Evolutionary conservation across 169 alveolate genomes (phyloP).

Genomic region (Fabrea salina): DNA sequence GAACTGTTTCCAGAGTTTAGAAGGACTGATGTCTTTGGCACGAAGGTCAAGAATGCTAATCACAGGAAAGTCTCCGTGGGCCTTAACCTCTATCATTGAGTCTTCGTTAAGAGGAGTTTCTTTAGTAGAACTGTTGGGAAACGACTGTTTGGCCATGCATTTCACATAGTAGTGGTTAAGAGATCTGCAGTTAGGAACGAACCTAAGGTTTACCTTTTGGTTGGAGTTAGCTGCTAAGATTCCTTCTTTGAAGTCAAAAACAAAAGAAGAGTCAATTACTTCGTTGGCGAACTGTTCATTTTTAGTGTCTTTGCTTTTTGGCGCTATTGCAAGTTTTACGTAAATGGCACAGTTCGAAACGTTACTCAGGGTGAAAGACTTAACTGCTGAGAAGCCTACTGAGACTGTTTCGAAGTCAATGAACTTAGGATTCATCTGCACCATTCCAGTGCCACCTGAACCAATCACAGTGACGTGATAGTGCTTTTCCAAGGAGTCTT

Average conservation of each 20-base stretch:
- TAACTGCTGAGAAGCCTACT: constrained; percentile 67
- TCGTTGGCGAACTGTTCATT: constrained; percentile 40
- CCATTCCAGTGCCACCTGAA: constrained; percentile 74
- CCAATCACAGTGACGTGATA: constrained; percentile 55
- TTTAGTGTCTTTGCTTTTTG: constrained; percentile 41
- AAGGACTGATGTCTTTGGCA: constrained; percentile 28
- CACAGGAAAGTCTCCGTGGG: constrained; percentile 56
- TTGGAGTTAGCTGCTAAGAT: constrained; percentile 27
- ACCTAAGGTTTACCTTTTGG: neutral
- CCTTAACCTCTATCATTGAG: constrained; percentile 37
- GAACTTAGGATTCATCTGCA: constrained; percentile 57
- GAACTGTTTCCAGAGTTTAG: constrained; percentile 51
- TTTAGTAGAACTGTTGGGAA: neutral
- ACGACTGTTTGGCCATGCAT: constrained; percentile 11
- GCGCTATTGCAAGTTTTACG: constrained; percentile 62
- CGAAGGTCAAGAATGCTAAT: constrained; percentile 53
- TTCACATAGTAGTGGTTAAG: neutral
- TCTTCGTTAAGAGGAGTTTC: constrained; percentile 28
- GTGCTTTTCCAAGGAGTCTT: constrained; percentile 32
- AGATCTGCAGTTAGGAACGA: constrained; percentile 22
- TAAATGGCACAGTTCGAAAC: constrained; percentile 64
- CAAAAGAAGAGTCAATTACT: constrained; percentile 12
- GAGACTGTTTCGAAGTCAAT: constrained; percentile 76
- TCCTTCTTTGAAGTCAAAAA: constrained; percentile 27
- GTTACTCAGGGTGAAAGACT: constrained; percentile 54